Conservation (phyloP, 768 basidiomycete species). For the Trametes cubensis region DNA sequence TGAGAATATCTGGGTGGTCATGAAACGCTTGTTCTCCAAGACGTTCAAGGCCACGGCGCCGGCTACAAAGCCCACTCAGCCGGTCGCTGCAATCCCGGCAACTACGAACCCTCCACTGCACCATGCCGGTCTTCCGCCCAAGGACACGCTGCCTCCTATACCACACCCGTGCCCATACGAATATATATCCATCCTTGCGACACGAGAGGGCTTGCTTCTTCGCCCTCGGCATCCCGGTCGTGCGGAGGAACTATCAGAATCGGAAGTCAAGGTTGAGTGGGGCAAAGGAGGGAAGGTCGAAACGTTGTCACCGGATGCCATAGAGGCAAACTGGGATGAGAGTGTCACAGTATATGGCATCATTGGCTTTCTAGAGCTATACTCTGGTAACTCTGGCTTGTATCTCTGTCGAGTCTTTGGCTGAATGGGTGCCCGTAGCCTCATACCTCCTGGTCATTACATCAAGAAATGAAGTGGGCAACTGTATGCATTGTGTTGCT, state of each 20-base stretch:
- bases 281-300: slow-evolving; percentile 57
- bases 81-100: not conserved
- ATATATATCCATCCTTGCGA: slow-evolving; percentile 62
- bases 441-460: slow-evolving; percentile 79
- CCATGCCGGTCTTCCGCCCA: slow-evolving; percentile 54
- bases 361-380: slow-evolving; percentile 72
- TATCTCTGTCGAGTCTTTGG: not conserved
- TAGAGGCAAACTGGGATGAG: slow-evolving; percentile 54
- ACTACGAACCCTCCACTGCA: slow-evolving; percentile 26
- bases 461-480: slow-evolving; percentile 61
- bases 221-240: slow-evolving; percentile 48
- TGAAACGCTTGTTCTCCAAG: slow-evolving; percentile 39
- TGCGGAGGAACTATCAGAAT: slow-evolving; percentile 24
- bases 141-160: slow-evolving; percentile 63
- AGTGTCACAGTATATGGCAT: slow-evolving; percentile 72
- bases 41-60: slow-evolving; percentile 19
- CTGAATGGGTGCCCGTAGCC: slow-evolving; percentile 42
- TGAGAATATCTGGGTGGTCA: slow-evolving; percentile 17
- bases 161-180: slow-evolving; percentile 79
- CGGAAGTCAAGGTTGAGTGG: slow-evolving; percentile 61
- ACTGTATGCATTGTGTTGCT: slow-evolving; percentile 49
- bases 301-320: slow-evolving; percentile 45
- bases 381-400: slow-evolving; percentile 53
- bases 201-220: slow-evolving; percentile 66
- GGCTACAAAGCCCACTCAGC: slow-evolving; percentile 6